Evolutionary conservation across 441 rosid species (phyloP).

Genomic region (Erodium trifolium): DNA sequence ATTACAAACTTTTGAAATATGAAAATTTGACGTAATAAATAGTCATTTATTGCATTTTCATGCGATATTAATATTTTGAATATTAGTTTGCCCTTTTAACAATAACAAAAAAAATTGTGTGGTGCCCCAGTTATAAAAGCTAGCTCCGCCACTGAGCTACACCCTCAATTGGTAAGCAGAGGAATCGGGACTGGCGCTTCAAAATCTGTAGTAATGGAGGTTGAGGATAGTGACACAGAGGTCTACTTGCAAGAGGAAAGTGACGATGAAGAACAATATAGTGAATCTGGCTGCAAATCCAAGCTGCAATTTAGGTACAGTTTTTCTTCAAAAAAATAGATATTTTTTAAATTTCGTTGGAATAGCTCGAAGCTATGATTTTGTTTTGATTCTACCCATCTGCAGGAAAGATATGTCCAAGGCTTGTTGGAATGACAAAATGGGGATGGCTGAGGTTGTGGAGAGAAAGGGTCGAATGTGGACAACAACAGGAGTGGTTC

Average conservation of each 20-base stretch:
- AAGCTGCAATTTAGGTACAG: conserved; percentile 38
- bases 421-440: conserved; percentile 50
- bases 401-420: conserved; percentile 59
- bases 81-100: no score
- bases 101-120: no score
- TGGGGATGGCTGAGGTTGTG: conserved; percentile 59
- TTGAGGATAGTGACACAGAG: conserved; percentile 19
- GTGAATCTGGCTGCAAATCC: conserved; percentile 20
- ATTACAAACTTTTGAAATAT: no score
- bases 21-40: no score
- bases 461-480: conserved; percentile 75
- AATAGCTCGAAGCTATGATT: not conserved
- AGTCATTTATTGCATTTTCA: no score
- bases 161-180: not conserved
- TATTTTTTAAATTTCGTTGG: not conserved
- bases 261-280: conserved; percentile 30
- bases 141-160: no score
- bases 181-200: not conserved
- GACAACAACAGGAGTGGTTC: conserved; percentile 65
- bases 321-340: not conserved
- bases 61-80: no score
- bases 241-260: conserved; percentile 10
- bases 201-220: not conserved
- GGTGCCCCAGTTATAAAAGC: no score
- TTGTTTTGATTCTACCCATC: not conserved